Percentiles rank a stretch among this genome's conserved stretches.
These are phyloP conservation scores for Cudoniella acicularis DNA, from an alignment of 495 filamentous ascomycete genomes.

Conservation along the genomic window DNA sequence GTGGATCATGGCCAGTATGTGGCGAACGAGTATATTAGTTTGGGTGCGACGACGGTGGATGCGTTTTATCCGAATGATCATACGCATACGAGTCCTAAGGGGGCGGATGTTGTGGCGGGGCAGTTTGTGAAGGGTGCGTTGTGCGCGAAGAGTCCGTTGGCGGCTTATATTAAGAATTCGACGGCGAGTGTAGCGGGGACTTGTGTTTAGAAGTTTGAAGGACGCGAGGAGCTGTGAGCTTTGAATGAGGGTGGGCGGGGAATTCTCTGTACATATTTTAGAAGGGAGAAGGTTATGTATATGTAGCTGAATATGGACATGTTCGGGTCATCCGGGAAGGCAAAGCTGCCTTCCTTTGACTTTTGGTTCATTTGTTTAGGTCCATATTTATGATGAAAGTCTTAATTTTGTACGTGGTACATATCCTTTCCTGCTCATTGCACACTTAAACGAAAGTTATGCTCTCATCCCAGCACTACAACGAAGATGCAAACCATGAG, in stretches of 20 bases:
- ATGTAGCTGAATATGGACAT: no score
- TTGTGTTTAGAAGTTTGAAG: conserved; percentile 10
- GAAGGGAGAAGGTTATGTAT: neutral
- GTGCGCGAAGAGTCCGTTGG: conserved; percentile 33
- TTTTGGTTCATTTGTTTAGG: no score
- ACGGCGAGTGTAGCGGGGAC: conserved; percentile 19
- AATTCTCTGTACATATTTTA: neutral
- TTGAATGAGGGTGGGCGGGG: no score
- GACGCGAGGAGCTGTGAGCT: no score
- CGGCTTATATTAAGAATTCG: conserved; percentile 20
- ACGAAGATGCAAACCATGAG: no score
- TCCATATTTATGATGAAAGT: no score
- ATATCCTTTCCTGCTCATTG: no score
- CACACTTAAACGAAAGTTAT: no score
- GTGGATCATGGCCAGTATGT: conserved; percentile 60
- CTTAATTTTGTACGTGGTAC: no score
- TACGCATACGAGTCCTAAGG: conserved; percentile 59
- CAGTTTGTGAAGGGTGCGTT: conserved; percentile 60
- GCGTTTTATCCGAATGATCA: conserved; percentile 56
- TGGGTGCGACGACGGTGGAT: conserved; percentile 46
- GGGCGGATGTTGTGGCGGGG: conserved; percentile 54
- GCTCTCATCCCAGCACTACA: no score
- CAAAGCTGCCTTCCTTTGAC: no score
- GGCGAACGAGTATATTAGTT: conserved; percentile 44
- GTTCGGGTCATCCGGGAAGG: no score